phyloP scores from a whole-genome alignment of 345 rosid species.

The Lumnitzera racemosa region DNA sequence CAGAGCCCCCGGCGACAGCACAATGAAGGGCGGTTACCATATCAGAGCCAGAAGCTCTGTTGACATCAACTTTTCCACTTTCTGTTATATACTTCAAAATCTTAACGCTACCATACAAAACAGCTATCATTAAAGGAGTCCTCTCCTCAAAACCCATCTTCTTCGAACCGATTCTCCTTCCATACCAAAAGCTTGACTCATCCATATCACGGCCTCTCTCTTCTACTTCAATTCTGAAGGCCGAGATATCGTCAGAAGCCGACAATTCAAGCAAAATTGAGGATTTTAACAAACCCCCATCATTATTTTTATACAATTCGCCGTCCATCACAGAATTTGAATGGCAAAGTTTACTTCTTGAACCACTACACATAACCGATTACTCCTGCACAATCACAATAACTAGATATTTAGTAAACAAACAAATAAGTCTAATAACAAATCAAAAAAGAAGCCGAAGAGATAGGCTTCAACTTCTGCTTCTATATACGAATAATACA shows the following conservation, averaged over 20 bases:
- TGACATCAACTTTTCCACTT: constrained; percentile 42
- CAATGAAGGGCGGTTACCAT: constrained; percentile 88
- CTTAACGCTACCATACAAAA: constrained; percentile 60
- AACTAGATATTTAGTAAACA: constrained; percentile 2
- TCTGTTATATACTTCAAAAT: constrained; percentile 53
- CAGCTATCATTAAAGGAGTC: constrained; percentile 82
- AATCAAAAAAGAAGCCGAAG: too few relatives aligned
- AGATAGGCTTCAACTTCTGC: too few relatives aligned
- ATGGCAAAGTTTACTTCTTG: constrained; percentile 28
- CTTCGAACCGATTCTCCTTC: constrained; percentile 59
- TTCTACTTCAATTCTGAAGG: constrained; percentile 48
- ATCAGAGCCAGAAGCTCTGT: constrained; percentile 63
- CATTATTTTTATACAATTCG: constrained; percentile 24
- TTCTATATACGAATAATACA: too few relatives aligned
- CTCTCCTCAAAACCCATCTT: constrained; percentile 84
- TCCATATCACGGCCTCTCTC: constrained; percentile 38
- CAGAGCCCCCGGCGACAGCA: constrained; percentile 72
- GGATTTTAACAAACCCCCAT: constrained; percentile 11
- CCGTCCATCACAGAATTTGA: constrained; percentile 40
- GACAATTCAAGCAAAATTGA: constrained; percentile 73
- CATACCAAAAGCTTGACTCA: constrained; percentile 64
- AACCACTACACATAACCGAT: constrained; percentile 40
- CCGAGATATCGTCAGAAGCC: constrained; percentile 54
- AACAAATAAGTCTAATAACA: too few relatives aligned
- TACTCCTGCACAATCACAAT: constrained; percentile 39